Percentiles rank a stretch among this genome's conserved stretches.
Evolutionary conservation across 2,329 filamentous ascomycete genomes (phyloP).

Genomic region (Claviceps sp.): DNA sequence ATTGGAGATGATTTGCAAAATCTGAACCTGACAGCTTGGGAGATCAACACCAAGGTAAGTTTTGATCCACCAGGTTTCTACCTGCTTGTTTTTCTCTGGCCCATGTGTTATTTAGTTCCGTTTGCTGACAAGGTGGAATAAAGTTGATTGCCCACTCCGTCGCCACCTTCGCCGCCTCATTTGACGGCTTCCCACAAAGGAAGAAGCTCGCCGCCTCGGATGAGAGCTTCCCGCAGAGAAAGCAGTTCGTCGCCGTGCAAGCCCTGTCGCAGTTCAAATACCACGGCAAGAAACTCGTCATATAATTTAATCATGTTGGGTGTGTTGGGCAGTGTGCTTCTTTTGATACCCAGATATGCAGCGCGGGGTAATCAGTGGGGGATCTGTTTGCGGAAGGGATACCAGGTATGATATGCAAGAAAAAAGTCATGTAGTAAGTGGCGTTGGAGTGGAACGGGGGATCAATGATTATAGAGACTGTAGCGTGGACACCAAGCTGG

Average conservation of each 20-base stretch:
- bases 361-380: too few species aligned
- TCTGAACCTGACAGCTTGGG: slow-evolving; percentile 46
- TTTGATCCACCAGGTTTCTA: not conserved
- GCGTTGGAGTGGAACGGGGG: too few species aligned
- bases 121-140: not conserved
- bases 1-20: slow-evolving; percentile 47
- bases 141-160: slow-evolving; percentile 58
- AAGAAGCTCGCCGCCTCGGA: slow-evolving; percentile 15
- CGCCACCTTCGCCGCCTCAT: slow-evolving; percentile 53
- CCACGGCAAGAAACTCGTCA: slow-evolving; percentile 33
- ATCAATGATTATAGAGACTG: too few species aligned
- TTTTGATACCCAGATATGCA: too few species aligned
- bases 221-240: not conserved
- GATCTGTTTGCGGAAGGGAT: too few species aligned
- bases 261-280: slow-evolving; percentile 26
- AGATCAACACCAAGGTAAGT: slow-evolving; percentile 44
- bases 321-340: too few species aligned
- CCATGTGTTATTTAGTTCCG: too few species aligned
- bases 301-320: slow-evolving; percentile 18
- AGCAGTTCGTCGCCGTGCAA: not conserved
- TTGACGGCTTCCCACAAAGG: slow-evolving; percentile 51
- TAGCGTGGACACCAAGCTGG: too few species aligned
- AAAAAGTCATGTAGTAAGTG: too few species aligned
- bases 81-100: too few species aligned
- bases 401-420: too few species aligned